Percentiles rank a stretch among this genome's conserved stretches.
Conservation (phyloP, 2,329 filamentous ascomycete species). For the Verticillium longisporum region DNA sequence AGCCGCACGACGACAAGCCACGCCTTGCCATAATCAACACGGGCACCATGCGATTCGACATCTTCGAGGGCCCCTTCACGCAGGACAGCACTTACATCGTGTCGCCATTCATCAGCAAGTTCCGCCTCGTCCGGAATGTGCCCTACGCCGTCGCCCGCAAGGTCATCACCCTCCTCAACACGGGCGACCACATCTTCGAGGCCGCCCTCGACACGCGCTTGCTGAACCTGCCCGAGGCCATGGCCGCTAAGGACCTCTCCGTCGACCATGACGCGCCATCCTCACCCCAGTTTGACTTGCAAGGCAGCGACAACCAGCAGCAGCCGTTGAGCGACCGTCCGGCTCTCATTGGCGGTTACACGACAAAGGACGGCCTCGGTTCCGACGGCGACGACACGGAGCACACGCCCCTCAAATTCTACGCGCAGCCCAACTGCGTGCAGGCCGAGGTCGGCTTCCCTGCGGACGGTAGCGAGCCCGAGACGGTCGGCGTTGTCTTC, state of each 20-base stretch:
- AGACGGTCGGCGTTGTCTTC: constrained; percentile 81
- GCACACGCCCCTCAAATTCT: constrained; percentile 68
- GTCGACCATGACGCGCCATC: constrained; percentile 15
- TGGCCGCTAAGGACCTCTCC: constrained; percentile 12
- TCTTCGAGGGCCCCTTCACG: constrained; percentile 89
- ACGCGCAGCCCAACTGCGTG: constrained; percentile 76
- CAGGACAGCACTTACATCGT: constrained; percentile 79
- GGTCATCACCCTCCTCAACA: constrained; percentile 56
- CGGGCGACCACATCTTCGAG: constrained; percentile 41
- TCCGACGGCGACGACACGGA: constrained; percentile 84
- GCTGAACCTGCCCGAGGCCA: constrained; percentile 43
- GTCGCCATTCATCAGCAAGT: constrained; percentile 78
- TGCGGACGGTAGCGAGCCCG: constrained; percentile 43
- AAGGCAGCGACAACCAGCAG: constrained; percentile 17
- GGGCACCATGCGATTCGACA: constrained; percentile 88
- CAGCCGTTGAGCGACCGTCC: constrained; percentile 25
- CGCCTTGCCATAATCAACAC: constrained; percentile 78
- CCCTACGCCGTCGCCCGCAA: constrained; percentile 69
- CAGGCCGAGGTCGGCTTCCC: constrained; percentile 62
- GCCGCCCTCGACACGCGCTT: constrained; percentile 33
- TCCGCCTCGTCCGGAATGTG: constrained; percentile 72
- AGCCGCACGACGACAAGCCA: constrained; percentile 50
- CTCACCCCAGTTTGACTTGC: constrained; percentile 20
- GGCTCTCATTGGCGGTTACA: constrained; percentile 65
- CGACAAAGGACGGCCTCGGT: constrained; percentile 78